A percentile compares a stretch with the other conserved stretches of the same genome.
Conservation (phyloP, 148 eudicot genomes). For the Rhododendron williamsianum region DNA sequence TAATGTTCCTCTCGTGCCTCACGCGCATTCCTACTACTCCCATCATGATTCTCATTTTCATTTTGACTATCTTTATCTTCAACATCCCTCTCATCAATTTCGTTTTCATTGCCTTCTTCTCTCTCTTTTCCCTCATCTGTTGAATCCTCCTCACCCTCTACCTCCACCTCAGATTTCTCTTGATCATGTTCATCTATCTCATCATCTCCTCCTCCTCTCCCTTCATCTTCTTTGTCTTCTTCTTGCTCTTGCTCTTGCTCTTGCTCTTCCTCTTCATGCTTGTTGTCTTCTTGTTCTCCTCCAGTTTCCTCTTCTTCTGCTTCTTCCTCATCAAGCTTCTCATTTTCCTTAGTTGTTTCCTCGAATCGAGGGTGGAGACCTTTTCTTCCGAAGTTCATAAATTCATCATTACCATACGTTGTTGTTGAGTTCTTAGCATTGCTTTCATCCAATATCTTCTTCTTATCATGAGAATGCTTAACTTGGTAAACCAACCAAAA, state of each 20-base stretch:
- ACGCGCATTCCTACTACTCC: slow-evolving; percentile 31
- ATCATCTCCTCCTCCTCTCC: slow-evolving; percentile 30
- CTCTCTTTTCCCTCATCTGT: slow-evolving; percentile 41
- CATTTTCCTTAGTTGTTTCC: slow-evolving; percentile 22
- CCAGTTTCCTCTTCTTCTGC: slow-evolving; percentile 51
- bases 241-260: slow-evolving; percentile 8
- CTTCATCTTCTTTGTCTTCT: slow-evolving; percentile 23
- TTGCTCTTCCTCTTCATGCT: slow-evolving; percentile 32
- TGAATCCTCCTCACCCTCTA: slow-evolving; percentile 38
- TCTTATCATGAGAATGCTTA: slow-evolving; percentile 85
- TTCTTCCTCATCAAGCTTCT: slow-evolving; percentile 31
- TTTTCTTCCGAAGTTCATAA: slow-evolving; percentile 59
- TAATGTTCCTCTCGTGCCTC: slow-evolving; percentile 86
- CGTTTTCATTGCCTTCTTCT: slow-evolving; percentile 43
- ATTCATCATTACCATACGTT: slow-evolving; percentile 18
- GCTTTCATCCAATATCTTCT: slow-evolving; percentile 49
- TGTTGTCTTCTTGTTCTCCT: slow-evolving; percentile 36
- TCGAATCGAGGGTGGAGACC: slow-evolving; percentile 38
- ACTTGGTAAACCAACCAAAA: slow-evolving; percentile 91
- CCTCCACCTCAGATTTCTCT: slow-evolving; percentile 33
- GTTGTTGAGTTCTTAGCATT: slow-evolving; percentile 28
- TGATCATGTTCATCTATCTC: slow-evolving; percentile 32
- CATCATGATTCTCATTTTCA: slow-evolving; percentile 40
- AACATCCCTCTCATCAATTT: slow-evolving; percentile 29
- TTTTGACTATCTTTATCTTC: slow-evolving; percentile 26